Evolutionary conservation across 495 filamentous ascomycete genomes (phyloP).

Genomic region (Penicillium maclennaniae): DNA sequence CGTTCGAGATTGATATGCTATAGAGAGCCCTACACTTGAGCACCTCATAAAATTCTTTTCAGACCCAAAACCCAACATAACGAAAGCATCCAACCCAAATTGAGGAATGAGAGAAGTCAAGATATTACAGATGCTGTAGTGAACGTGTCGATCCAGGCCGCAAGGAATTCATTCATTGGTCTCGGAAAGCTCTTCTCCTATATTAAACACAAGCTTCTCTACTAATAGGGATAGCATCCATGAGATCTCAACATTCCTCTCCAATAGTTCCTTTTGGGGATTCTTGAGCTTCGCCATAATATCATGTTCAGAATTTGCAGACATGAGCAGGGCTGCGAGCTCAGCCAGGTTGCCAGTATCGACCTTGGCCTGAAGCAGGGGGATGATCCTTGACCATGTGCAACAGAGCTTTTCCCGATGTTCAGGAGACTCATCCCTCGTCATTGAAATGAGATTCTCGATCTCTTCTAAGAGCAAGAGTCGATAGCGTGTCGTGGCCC

Average conservation of each 20-base stretch:
- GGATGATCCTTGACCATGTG: background rate
- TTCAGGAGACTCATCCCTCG: background rate
- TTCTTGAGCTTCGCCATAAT: background rate
- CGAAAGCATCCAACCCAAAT: no score
- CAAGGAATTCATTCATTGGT: no score
- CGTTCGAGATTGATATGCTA: no score
- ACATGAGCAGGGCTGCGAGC: background rate
- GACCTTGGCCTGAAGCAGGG: background rate
- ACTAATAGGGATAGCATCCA: constrained; percentile 5
- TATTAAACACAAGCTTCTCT: constrained; percentile 4
- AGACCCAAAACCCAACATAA: no score
- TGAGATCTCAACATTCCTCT: constrained; percentile 7
- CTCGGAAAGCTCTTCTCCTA: constrained; percentile 7
- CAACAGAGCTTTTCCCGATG: constrained; percentile 1
- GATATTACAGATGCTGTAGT: no score
- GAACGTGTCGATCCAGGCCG: no score
- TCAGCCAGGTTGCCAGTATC: background rate
- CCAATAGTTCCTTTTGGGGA: background rate
- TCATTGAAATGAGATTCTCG: background rate
- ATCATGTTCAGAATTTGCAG: background rate
- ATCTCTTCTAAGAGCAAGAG: background rate
- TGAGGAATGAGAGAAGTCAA: no score
- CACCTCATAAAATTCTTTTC: no score
- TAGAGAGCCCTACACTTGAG: no score
- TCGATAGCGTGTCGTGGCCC: background rate